These are phyloP conservation scores for Tripterygium wilfordii DNA, from an alignment of 177 flowering plant genomes.

Conservation along the genomic window DNA sequence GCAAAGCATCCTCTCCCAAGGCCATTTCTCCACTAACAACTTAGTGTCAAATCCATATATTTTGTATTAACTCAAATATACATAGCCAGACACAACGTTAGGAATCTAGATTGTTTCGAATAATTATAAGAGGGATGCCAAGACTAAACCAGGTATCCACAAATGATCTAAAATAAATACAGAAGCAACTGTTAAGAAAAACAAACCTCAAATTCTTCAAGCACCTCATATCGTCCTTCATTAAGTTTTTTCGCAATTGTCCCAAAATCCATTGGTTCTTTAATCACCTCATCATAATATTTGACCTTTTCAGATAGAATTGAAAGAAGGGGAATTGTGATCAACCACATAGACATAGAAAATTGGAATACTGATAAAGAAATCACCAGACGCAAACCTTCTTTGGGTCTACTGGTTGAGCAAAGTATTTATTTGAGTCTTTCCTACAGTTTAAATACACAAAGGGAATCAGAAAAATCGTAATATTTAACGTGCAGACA, in stretches of 20 bases:
- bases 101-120: too few relatives aligned
- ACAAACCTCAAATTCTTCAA: constrained; percentile 69
- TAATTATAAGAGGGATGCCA: too few relatives aligned
- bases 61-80: too few relatives aligned
- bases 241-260: constrained; percentile 85
- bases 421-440: constrained; percentile 5
- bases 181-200: too few relatives aligned
- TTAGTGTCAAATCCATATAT: too few relatives aligned
- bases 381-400: constrained; percentile 5
- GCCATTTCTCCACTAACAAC: too few relatives aligned
- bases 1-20: too few relatives aligned
- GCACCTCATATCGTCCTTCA: constrained; percentile 54
- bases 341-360: not conserved
- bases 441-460: constrained; percentile 2
- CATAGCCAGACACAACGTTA: too few relatives aligned
- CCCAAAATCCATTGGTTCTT: constrained; percentile 88
- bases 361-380: not conserved
- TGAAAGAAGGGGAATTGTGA: too few relatives aligned
- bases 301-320: constrained; percentile 59
- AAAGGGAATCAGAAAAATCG: not conserved
- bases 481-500: not conserved
- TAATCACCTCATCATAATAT: constrained; percentile 58
- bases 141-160: too few relatives aligned
- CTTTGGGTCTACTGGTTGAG: constrained; percentile 9
- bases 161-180: too few relatives aligned